Percentiles rank a stretch among this genome's conserved stretches.
phyloP scores from a whole-genome alignment of 2,329 filamentous ascomycete genomes.

The Diplocarpon mali region DNA sequence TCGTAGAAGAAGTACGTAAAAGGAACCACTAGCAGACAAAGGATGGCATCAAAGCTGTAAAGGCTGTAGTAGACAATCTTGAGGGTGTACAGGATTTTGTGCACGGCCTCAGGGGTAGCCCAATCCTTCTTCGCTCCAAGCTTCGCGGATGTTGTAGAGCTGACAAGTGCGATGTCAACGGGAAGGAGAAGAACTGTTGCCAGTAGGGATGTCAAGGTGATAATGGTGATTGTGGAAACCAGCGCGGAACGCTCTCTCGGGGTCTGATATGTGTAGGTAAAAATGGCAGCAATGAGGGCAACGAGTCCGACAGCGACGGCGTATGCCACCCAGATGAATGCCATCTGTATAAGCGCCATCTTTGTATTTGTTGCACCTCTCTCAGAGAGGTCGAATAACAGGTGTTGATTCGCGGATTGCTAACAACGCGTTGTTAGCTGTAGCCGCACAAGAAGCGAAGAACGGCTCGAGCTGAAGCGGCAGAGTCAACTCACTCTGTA shows the following conservation, averaged over 20 bases:
- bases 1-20: slow-evolving; percentile 99
- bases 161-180: slow-evolving; percentile 90
- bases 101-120: slow-evolving; percentile 74
- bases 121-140: slow-evolving; percentile 84
- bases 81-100: slow-evolving; percentile 67
- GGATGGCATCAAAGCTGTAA: slow-evolving; percentile 80
- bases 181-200: slow-evolving; percentile 88
- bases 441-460: not conserved
- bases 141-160: slow-evolving; percentile 67
- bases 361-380: slow-evolving; percentile 3
- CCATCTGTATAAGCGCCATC: slow-evolving; percentile 61
- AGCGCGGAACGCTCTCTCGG: slow-evolving; percentile 74
- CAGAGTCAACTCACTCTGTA: not conserved
- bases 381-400: slow-evolving; percentile 5
- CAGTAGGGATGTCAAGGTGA: slow-evolving; percentile 77
- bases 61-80: slow-evolving; percentile 86
- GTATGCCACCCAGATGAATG: slow-evolving; percentile 92
- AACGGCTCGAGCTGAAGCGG: not conserved
- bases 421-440: slow-evolving; percentile 5
- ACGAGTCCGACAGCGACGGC: slow-evolving; percentile 69
- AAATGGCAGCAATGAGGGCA: slow-evolving; percentile 67
- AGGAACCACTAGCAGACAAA: slow-evolving; percentile 82
- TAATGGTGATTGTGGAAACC: slow-evolving; percentile 74
- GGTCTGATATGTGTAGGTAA: slow-evolving; percentile 85
- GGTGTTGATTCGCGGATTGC: slow-evolving; percentile 3